Conservation (phyloP, 768 basidiomycete genomes). For the button mushroom (Agaricus bisporus) region DNA sequence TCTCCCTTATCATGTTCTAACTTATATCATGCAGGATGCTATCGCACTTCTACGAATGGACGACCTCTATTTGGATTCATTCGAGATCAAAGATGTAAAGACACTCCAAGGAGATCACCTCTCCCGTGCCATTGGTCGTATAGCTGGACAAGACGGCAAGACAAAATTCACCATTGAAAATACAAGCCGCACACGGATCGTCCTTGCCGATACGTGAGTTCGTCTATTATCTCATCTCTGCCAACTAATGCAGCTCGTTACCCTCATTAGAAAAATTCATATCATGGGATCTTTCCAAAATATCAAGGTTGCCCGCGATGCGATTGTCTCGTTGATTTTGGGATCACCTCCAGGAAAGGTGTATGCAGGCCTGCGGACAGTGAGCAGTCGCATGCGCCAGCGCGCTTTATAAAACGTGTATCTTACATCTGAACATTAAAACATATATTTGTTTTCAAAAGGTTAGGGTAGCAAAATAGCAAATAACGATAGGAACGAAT, state of each 20-base stretch:
- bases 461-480: too few relatives aligned
- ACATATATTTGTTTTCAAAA: too few relatives aligned
- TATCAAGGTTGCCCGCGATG: conserved; percentile 95
- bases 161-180: conserved; percentile 99
- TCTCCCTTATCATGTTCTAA: background rate
- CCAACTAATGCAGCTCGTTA: conserved; percentile 1
- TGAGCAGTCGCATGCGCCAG: conserved; percentile 91
- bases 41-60: conserved; percentile 93
- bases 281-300: conserved; percentile 99
- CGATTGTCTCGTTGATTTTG: conserved; percentile 90
- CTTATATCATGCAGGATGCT: conserved; percentile 64
- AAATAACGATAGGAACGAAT: background rate
- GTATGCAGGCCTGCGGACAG: conserved; percentile 85
- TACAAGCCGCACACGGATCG: conserved; percentile 92
- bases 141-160: conserved; percentile 98
- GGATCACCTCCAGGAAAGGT: conserved; percentile 95
- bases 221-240: background rate
- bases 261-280: conserved; percentile 76
- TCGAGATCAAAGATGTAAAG: conserved; percentile 99
- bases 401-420: conserved; percentile 55
- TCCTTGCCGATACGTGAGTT: conserved; percentile 92
- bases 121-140: conserved; percentile 97
- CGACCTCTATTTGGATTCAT: conserved; percentile 96
- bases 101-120: conserved; percentile 96
- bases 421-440: too few relatives aligned